phyloP scores from a whole-genome alignment of 192 early-diverging fungal genomes.

The Phlyctochytrium bullatum region DNA sequence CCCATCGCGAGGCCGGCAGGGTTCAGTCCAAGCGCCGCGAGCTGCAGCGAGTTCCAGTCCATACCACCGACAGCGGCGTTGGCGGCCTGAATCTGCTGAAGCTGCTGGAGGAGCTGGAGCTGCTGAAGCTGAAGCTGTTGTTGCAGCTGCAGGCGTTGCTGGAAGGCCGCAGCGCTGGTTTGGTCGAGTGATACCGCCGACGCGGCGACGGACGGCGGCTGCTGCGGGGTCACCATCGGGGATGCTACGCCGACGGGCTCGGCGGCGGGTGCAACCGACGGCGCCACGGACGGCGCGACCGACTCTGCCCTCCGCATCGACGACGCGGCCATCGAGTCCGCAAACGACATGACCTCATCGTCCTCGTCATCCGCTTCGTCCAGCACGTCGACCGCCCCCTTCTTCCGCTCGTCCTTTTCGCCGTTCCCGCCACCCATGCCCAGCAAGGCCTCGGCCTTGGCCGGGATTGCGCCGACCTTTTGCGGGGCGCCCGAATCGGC shows the following conservation, averaged over 20 bases:
- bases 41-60: not conserved
- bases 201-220: not conserved
- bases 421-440: not conserved
- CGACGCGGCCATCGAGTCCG: no score
- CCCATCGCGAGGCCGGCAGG: not conserved
- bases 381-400: not conserved
- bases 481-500: not conserved
- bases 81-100: not conserved
- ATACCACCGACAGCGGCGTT: not conserved
- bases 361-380: not conserved
- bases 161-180: not conserved
- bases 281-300: not conserved
- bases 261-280: not conserved
- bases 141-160: not conserved
- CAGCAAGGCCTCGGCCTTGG: constrained; percentile 6
- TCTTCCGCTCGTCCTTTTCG: not conserved
- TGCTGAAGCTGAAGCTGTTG: not conserved
- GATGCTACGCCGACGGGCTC: no score
- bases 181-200: not conserved
- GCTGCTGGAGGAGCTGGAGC: not conserved
- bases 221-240: not conserved
- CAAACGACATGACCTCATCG: not conserved
- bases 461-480: not conserved
- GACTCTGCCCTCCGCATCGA: no score
- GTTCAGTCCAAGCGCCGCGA: not conserved